These are phyloP conservation scores for Strobilomyces echinocephalus DNA, from an alignment of 768 basidiomycete species.

Conservation along the genomic window DNA sequence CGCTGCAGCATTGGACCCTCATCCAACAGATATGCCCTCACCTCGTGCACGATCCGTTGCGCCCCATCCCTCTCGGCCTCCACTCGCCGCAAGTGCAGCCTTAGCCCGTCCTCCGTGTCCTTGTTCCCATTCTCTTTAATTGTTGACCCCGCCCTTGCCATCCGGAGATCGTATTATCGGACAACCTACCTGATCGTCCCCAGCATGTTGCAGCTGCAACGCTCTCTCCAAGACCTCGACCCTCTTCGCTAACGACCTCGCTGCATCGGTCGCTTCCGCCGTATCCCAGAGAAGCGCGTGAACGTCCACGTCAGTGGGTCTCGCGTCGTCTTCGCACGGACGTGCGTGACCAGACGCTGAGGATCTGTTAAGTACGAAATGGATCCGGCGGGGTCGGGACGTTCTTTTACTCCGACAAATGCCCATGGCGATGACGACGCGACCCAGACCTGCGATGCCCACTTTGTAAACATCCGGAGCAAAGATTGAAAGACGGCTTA, in stretches of 20 bases:
- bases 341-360: too few species aligned
- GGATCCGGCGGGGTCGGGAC: slow-evolving; percentile 9
- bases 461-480: not conserved
- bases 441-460: slow-evolving; percentile 11
- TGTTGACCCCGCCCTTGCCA: not conserved
- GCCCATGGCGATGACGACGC: slow-evolving; percentile 5
- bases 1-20: not conserved
- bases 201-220: slow-evolving; percentile 3
- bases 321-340: slow-evolving; percentile 5
- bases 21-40: slow-evolving; percentile 18
- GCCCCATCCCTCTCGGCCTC: slow-evolving; percentile 22
- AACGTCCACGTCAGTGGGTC: not conserved
- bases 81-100: slow-evolving; percentile 9
- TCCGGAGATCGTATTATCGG: not conserved
- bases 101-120: slow-evolving; percentile 6
- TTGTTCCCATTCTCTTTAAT: not conserved
- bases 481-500: slow-evolving; percentile 4
- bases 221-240: slow-evolving; percentile 22
- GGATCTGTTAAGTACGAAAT: slow-evolving; percentile 5
- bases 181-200: not conserved
- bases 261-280: slow-evolving; percentile 12
- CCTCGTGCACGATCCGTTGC: slow-evolving; percentile 10
- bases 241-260: slow-evolving; percentile 19
- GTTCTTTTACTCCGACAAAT: slow-evolving; percentile 2
- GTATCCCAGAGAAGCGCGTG: slow-evolving; percentile 16